A percentile compares a stretch with the other conserved stretches of the same genome.
phyloP scores from a whole-genome alignment of 768 basidiomycete genomes.

The Panaeolus papilionaceus region DNA sequence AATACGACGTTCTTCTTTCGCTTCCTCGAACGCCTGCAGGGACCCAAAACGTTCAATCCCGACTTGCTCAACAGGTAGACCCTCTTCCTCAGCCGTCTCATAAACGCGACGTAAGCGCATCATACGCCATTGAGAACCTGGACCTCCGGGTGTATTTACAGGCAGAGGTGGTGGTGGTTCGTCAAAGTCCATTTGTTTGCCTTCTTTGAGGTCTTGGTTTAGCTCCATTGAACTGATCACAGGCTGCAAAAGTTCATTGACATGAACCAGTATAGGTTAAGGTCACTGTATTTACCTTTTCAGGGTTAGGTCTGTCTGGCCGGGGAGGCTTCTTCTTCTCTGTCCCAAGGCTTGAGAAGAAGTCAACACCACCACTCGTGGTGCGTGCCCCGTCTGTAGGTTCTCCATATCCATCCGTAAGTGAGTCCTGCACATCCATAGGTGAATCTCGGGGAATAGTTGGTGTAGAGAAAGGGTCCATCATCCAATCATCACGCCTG shows the following conservation, averaged over 20 bases:
- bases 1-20: conserved; percentile 82
- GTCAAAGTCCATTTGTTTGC: conserved; percentile 45
- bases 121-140: conserved; percentile 98
- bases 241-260: conserved; percentile 47
- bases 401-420: conserved; percentile 74
- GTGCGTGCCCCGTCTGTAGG: conserved; percentile 49
- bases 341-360: conserved; percentile 88
- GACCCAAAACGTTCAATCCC: conserved; percentile 90
- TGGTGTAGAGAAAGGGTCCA: conserved; percentile 50
- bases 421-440: conserved; percentile 48
- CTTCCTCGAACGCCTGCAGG: conserved; percentile 86
- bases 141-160: conserved; percentile 78
- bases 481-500: conserved; percentile 91
- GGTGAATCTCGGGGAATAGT: conserved; percentile 30
- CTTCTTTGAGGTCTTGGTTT: conserved; percentile 61
- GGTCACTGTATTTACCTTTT: conserved; percentile 60
- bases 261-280: not conserved
- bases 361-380: conserved; percentile 72
- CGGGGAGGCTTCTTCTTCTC: conserved; percentile 74
- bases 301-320: conserved; percentile 66
- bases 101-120: conserved; percentile 91
- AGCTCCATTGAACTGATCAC: conserved; percentile 68
- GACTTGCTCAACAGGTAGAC: conserved; percentile 72
- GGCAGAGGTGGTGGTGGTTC: conserved; percentile 48
- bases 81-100: conserved; percentile 90